Percentiles rank a stretch among this genome's conserved stretches.
phyloP scores from a whole-genome alignment of 192 early-diverging fungal species.

The Coemansia sp. region DNA sequence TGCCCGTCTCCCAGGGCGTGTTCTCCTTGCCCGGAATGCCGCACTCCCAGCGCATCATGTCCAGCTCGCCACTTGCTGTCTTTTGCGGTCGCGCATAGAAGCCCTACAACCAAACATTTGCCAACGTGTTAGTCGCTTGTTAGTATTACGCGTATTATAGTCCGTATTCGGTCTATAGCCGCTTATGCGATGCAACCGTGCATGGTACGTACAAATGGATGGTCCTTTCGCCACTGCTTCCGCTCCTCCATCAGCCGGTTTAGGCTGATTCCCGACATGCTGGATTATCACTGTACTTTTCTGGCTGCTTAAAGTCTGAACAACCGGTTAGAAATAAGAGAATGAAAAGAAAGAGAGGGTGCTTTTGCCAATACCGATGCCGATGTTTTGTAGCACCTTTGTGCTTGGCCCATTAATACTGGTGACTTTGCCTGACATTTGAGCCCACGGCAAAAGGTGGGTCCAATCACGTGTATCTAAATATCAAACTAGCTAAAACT shows the following conservation, averaged over 20 bases:
- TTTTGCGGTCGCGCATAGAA: conserved; percentile 92
- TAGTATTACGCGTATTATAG: no score
- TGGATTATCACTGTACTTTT: background rate
- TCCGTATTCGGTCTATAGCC: no score
- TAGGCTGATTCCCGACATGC: conserved; percentile 70
- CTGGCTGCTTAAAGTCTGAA: no score
- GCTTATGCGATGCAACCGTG: background rate
- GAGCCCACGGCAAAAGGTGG: background rate
- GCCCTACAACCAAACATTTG: conserved; percentile 53
- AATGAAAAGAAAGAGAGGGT: no score
- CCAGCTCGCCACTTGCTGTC: conserved; percentile 72
- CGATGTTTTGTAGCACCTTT: no score
- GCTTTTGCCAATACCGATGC: no score
- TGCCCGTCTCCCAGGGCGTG: conserved; percentile 85
- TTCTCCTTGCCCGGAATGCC: conserved; percentile 71
- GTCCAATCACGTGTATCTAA: background rate
- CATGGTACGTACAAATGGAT: conserved; percentile 57
- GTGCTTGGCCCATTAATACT: no score
- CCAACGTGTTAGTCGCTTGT: no score
- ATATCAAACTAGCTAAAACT: background rate
- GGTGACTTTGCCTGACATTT: background rate
- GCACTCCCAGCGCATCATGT: conserved; percentile 82
- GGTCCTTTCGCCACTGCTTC: conserved; percentile 97
- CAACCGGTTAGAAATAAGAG: no score
- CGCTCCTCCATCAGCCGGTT: conserved; percentile 88